Percentiles rank a stretch among this genome's conserved stretches.
Evolutionary conservation across 805 yeast species (phyloP).

Genomic region (Lipomyces sp.): DNA sequence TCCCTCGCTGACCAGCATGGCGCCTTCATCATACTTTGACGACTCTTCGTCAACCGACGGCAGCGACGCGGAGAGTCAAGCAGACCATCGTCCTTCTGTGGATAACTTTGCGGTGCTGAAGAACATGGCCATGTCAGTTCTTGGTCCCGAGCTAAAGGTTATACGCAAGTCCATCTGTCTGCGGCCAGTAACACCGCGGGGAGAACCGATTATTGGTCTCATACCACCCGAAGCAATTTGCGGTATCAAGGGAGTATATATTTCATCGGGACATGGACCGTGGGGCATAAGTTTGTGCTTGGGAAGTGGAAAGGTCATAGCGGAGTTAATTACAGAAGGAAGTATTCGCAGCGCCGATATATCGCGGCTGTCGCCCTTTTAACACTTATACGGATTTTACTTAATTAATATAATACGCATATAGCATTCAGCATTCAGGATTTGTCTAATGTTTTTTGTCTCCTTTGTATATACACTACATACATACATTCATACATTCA

Average conservation of each 20-base stretch:
- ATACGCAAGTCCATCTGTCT: constrained; percentile 21
- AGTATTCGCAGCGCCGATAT: constrained; percentile 23
- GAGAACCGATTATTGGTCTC: constrained; percentile 27
- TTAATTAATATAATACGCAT: too few species aligned
- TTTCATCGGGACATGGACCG: constrained; percentile 72
- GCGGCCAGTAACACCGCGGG: constrained; percentile 29
- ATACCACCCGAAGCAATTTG: constrained; percentile 16
- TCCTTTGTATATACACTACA: too few species aligned
- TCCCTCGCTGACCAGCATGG: constrained; percentile 15
- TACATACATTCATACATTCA: too few species aligned
- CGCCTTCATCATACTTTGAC: constrained; percentile 2
- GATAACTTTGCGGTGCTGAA: constrained; percentile 4
- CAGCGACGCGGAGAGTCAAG: background rate
- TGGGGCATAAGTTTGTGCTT: constrained; percentile 93
- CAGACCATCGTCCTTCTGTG: background rate
- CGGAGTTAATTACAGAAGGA: constrained; percentile 73
- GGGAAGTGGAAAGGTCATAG: constrained; percentile 76
- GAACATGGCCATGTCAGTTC: constrained; percentile 14
- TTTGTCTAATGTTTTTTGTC: too few species aligned
- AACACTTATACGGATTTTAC: too few species aligned
- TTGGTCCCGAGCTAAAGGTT: constrained; percentile 25
- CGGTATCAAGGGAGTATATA: constrained; percentile 23
- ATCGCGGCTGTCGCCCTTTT: constrained; percentile 10
- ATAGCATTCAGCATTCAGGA: too few species aligned
- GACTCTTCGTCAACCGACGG: background rate